Evolutionary conservation across 2,329 filamentous ascomycete species (phyloP), one percentile per base, ranked within the genome.

Genomic region (Neobulgaria alba): DNA sequence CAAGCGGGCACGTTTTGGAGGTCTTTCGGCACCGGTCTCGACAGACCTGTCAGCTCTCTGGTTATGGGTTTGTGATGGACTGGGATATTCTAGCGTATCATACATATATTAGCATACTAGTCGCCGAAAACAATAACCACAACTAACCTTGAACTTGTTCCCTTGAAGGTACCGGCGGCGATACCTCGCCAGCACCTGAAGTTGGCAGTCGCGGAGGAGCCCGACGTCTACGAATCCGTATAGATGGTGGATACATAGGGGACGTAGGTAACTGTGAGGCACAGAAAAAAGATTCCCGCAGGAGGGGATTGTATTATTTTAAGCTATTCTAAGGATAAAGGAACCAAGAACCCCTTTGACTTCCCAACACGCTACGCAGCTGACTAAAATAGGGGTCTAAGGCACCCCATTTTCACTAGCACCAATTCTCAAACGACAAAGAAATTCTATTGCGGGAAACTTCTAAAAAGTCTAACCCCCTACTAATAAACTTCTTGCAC

Each of bases 121-220:
- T 46, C 34, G 39, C 43, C 17, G 30, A 48, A 36, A 43, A 47
- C 32, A 43, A 42, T 30, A 26, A 41, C 31, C 19, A 45, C 30
- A 43, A 45, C 45, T 31, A 45, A 49, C 45, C 47, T 49, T 47
- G 39, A 40, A 50, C 23, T 40, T 43, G 37, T 46, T 15, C 17
- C 39, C 36, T 47, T 47, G 39, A 39, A 45, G 29, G 38, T 39
- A 43, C 39, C 10, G 26, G 41, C 18, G 41, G 19, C 36, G 41
- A 45, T 32, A 26, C 41, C 38, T 48, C 41, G 30, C 48, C 33
- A 48, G 41, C 40, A 39, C 33, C 30, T 10, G 39, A 48, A 41
- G 42, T 42, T 48, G 42, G 38, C 36, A 46, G 42, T 44, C 34
- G 45, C 38, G 30, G 35, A 45, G 41, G 35, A 44, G 37, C 45